These are phyloP conservation scores for Cicer pinnatifidum DNA, from an alignment of 306 rosid species.

Conservation along the genomic window DNA sequence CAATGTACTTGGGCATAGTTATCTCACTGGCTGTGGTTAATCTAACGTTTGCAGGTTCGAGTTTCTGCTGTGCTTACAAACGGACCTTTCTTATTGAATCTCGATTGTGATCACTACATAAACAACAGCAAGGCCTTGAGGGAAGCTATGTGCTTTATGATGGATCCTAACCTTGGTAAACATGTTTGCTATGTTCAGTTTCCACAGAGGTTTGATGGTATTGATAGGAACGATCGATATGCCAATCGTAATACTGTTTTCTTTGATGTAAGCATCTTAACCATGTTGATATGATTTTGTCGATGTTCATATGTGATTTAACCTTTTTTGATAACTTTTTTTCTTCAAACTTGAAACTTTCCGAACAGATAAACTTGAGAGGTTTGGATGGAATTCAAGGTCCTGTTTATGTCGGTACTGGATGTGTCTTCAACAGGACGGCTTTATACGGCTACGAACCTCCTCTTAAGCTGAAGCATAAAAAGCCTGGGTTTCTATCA, in stretches of 20 bases:
- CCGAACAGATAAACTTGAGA: constrained; percentile 85
- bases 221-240: constrained; percentile 90
- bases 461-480: constrained; percentile 82
- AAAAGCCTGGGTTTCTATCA: constrained; percentile 69
- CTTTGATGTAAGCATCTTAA: constrained; percentile 77
- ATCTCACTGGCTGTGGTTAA: constrained; percentile 15
- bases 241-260: constrained; percentile 96
- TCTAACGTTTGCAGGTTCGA: constrained; percentile 68
- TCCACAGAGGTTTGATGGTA: constrained; percentile 98
- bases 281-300: background rate
- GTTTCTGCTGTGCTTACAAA: constrained; percentile 98
- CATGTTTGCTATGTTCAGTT: constrained; percentile 93
- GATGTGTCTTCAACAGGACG: constrained; percentile 92
- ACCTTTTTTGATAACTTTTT: constrained; percentile 3
- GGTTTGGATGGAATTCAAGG: constrained; percentile 99
- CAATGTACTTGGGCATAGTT: background rate
- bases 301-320: background rate
- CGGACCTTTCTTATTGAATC: constrained; percentile 96
- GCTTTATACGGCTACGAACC: constrained; percentile 97
- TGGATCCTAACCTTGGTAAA: constrained; percentile 98
- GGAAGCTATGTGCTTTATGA: constrained; percentile 97
- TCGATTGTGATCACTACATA: constrained; percentile 98
- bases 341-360: constrained; percentile 18
- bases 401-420: constrained; percentile 98
- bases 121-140: constrained; percentile 97